Conservation (phyloP, 1,284 basidiomycete genomes). For the Ceratobasidium sp. region DNA sequence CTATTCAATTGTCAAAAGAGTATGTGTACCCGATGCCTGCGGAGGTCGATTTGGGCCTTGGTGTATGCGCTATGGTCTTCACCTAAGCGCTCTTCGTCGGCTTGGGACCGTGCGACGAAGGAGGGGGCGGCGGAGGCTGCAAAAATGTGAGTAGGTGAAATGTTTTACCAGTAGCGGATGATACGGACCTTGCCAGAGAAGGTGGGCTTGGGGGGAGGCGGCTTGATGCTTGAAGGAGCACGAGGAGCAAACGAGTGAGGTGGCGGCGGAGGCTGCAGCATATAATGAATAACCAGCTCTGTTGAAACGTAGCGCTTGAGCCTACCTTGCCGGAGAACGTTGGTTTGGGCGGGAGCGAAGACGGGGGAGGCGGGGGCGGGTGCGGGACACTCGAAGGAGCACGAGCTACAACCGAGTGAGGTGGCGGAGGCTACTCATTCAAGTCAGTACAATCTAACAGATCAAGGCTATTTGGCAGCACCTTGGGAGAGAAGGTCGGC, state of each 20-base stretch:
- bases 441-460: no score
- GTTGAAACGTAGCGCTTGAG: no score
- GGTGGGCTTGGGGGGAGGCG: constrained; percentile 10
- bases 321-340: constrained; percentile 25
- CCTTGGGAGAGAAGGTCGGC: constrained; percentile 29
- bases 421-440: neutral
- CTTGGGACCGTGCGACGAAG: neutral
- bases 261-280: neutral
- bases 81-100: neutral
- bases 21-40: no score
- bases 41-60: no score
- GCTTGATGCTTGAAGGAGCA: constrained; percentile 19
- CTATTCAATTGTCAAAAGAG: no score
- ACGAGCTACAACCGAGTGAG: constrained; percentile 1
- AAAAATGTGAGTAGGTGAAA: no score
- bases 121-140: neutral
- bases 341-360: constrained; percentile 12
- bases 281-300: neutral
- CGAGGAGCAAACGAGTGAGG: constrained; percentile 32
- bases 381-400: constrained; percentile 15
- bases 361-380: neutral
- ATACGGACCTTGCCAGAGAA: constrained; percentile 26
- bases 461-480: no score
- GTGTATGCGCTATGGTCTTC: no score
- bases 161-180: no score